Evolutionary conservation across 306 rosid species (phyloP), one percentile per base, ranked within the genome.

Genomic region (Vigna trinervia): DNA sequence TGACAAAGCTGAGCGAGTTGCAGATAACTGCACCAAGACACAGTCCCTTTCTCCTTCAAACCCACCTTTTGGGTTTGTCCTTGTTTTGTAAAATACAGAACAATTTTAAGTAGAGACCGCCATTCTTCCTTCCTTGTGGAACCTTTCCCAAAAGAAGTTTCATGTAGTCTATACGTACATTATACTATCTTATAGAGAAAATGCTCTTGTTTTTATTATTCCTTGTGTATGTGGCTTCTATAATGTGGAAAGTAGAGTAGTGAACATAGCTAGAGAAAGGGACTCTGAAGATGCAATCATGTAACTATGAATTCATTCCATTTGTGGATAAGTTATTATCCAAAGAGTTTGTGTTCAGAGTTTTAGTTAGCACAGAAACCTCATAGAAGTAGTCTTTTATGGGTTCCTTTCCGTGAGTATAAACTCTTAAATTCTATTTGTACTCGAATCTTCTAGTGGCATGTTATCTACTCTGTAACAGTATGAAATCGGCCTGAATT

Each of bases 1-100:
- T 60, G 19, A 48, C 41, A 39, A 69, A 67, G 81, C 80, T 39
- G 59, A 75, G 41, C 60, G 52, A 30, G 53, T 74, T 67, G 76
- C 53, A 45, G 72, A 53, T 69, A 54, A 74, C 72, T 69, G 59
- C 30, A 5, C 77, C 59, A 28, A 15, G 30, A 50, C 17, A 3
- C 32, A 26, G 58, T 45, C 50, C 7, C 50, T 8, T 6, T 3
- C 26, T 23, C 34, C 34, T 60, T 61, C 12, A 2, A 61, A 61
- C 7, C 22, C 22, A 19, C 45, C 68, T 23, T 60, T 58, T 74
- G 12, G 12, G 71, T 54, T 65, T 51, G 22, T 47, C 66, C 54
- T 53, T 12, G 28, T 73, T 71, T 72, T 71, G 45, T 48, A 20
- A 62, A 71, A 79, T 79, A 17, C 38, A 50, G 14, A 71, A 43